Conservation (phyloP, 495 filamentous ascomycete genomes). For the Lophiostoma macrostomum region DNA sequence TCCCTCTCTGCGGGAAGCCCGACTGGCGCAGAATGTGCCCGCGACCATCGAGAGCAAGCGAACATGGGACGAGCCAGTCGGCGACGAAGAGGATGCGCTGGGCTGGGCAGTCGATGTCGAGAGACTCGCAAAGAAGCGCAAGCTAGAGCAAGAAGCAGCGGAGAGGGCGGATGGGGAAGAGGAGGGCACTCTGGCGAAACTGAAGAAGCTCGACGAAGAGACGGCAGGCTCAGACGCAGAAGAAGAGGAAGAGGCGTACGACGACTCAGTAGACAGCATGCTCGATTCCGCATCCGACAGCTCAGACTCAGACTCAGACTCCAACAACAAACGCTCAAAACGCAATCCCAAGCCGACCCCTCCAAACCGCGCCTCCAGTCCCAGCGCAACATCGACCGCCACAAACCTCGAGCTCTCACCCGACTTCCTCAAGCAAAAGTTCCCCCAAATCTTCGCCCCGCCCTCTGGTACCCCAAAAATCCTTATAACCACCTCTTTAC, state of each 20-base stretch:
- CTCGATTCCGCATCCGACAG: conserved; percentile 52
- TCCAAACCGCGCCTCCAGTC: conserved; percentile 27
- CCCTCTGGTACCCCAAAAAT: conserved; percentile 68
- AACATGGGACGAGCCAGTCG: conserved; percentile 88
- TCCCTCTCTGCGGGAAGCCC: conserved; percentile 66
- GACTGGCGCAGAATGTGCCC: conserved; percentile 75
- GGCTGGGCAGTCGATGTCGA: conserved; percentile 71
- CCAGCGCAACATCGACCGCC: conserved; percentile 32
- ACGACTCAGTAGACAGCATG: conserved; percentile 70
- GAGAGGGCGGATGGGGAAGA: conserved; percentile 47
- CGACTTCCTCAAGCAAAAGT: conserved; percentile 47
- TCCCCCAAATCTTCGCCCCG: conserved; percentile 75
- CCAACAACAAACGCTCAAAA: conserved; percentile 15
- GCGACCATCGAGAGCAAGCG: conserved; percentile 83
- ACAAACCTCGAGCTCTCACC: conserved; percentile 43
- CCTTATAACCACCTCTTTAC: conserved; percentile 81
- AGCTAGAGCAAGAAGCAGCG: conserved; percentile 20
- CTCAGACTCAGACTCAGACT: conserved; percentile 34
- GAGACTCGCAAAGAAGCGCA: conserved; percentile 66
- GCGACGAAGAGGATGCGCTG: conserved; percentile 58
- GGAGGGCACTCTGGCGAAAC: conserved; percentile 54
- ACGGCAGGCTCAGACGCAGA: conserved; percentile 5
- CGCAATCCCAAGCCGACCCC: conserved; percentile 20
- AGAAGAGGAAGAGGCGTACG: conserved; percentile 45
- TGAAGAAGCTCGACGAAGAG: conserved; percentile 45